Conservation (phyloP, 345 rosid genomes). For the Geranium brycei region DNA sequence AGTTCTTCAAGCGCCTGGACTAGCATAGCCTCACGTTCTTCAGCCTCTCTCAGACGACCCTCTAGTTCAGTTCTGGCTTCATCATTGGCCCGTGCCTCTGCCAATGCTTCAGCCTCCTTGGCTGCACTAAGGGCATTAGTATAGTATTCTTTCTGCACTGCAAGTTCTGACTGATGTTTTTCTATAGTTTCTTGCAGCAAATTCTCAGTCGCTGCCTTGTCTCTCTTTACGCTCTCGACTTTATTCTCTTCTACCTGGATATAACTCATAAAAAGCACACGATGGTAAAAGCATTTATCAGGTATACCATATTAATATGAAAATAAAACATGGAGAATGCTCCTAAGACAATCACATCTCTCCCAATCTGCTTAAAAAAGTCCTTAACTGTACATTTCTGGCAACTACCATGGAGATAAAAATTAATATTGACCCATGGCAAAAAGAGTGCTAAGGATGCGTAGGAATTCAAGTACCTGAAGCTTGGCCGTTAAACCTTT, state of each 20-base stretch:
- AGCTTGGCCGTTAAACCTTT: constrained; percentile 81
- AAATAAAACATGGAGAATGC: neutral
- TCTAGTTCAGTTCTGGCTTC: constrained; percentile 90
- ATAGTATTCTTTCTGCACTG: constrained; percentile 71
- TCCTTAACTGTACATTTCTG: neutral
- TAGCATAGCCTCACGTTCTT: constrained; percentile 88
- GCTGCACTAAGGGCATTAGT: constrained; percentile 77
- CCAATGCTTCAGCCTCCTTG: constrained; percentile 86
- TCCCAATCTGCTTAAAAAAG: neutral
- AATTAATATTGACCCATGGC: neutral
- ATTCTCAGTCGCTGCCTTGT: constrained; percentile 82
- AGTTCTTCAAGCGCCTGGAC: constrained; percentile 89
- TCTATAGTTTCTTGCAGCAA: constrained; percentile 94
- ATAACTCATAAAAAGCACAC: constrained; percentile 6
- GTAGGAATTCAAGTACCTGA: constrained; percentile 50
- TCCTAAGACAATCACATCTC: neutral
- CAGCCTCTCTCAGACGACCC: constrained; percentile 75
- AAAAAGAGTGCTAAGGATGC: neutral
- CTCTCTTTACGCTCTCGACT: constrained; percentile 82
- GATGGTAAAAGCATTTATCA: neutral
- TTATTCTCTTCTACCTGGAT: constrained; percentile 89
- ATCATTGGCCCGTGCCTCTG: constrained; percentile 79
- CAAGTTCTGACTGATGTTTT: constrained; percentile 79
- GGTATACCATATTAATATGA: too few relatives aligned
- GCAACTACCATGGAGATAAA: neutral